Evolutionary conservation across 2,329 filamentous ascomycete genomes (phyloP), one percentile per base, ranked within the genome.

Genomic region (Capronia americana): DNA sequence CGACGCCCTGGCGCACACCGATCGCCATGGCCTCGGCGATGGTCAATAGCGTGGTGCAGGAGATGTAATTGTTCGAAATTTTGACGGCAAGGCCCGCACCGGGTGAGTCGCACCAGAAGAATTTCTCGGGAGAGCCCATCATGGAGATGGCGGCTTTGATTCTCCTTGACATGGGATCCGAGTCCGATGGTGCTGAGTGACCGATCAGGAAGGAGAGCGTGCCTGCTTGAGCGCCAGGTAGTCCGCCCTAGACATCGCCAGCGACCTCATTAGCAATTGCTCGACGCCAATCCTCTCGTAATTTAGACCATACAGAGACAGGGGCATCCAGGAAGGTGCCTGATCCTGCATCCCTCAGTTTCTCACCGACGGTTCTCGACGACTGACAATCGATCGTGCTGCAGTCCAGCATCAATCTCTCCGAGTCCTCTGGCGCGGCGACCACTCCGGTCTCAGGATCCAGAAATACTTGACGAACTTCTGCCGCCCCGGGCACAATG

Each of bases 11-110:
- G 12, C 57, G 34, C 7, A 59, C 41, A 26, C 57, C 57, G 12
- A 59, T 32, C 23, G 41, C 41, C 57, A 59, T 59, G 23, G 57
- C 57, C 44, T 59, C 57, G 17, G 34, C 41, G 28, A 48, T 46
- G 0, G 41, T 48, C 17, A 59, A 17, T 6, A 48, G 14, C 23
- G 44, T 50, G 2, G 38, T 48, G 26, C 57, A 46, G 24, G 57
- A 59, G 34, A 59, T 20, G 41, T 64, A 59, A 14, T 59, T 59
- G 41, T 59, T 59, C 6, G 41, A 24, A 3, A 50, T 59, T n/a
- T 59, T 66, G 17, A 50, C 61, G 20, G 56, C 64, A 3, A 66
- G 59, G 4, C 64, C 64, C 1, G 54, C 26, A 1, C 58, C 64
- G 2, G 55, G 53, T n/a, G n/a, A 12, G 10, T 54, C 41, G 46